Base-by-base conservation (phyloP, 345 rosid species). In the Durio zibethinus region DNA sequence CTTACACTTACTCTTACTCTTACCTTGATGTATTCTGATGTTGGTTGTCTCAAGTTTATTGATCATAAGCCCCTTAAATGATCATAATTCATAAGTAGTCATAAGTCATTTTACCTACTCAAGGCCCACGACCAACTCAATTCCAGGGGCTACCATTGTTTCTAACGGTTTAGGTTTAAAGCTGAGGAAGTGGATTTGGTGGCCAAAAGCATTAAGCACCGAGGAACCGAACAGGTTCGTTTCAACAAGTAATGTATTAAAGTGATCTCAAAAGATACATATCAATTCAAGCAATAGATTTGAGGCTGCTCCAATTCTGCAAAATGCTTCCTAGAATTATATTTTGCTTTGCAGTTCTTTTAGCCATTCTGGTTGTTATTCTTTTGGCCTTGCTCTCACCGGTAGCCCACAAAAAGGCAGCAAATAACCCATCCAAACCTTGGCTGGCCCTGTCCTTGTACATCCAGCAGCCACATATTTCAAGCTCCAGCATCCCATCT, bases 381-480 rank as follows among this genome's bases (percentile, higher is more conserved):
- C 85, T 94, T 68, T 68, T 93, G 10, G 80, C 97, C 43, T 36
- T 93, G 50, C 47, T 90, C 75, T 89, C 97, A 1, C 97, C 94
- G 0, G 76, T 83, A 12, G 83, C 89, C 4, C 88, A 81, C 57
- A 82, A 73, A 31, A 69, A 72, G 21, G 72, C 79, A 0, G 45
- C 85, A 2, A 79, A 72, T 14, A 82, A 33, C 77, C 56, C 63
- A 7, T 38, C 73, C 0, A 76, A 35, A 59, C 90, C 89, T n/a
- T 87, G 85, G 89, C 42, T 91, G 4, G 87, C 94, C 73, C 80
- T 94, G 25, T 91, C 98, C 42, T 72, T 93, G 43, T 93, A 91
- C 84, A 85, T 93, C 40, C 92, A 93, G 27, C 96, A 64, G 12
- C 77, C 68, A 16, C 68, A 16, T 3, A 74, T 57, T 42, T 25